These are phyloP conservation scores for Carex littledalei DNA, from an alignment of 176 grass and related monocot species.

Conservation along the genomic window DNA sequence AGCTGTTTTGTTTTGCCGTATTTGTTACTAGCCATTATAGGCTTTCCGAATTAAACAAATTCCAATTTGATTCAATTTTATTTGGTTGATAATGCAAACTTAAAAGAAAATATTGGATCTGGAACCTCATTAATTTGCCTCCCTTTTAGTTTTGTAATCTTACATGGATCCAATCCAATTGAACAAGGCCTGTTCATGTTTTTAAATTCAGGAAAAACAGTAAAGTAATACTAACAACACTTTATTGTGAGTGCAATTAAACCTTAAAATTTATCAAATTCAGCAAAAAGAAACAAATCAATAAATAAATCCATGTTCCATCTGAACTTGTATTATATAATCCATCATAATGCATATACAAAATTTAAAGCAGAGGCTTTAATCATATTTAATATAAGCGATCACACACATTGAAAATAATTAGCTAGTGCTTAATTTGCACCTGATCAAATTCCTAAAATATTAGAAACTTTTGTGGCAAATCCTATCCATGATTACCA, in stretches of 20 bases:
- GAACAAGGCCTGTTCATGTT: neutral
- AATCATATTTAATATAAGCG: neutral
- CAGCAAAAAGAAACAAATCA: neutral
- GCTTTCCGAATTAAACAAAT: too few species aligned
- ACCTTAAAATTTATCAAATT: neutral
- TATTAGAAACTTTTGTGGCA: constrained; percentile 23
- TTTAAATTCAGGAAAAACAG: neutral
- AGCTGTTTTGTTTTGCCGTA: too few species aligned
- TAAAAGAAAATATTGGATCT: neutral
- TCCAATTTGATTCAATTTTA: too few species aligned
- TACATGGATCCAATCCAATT: constrained; percentile 1
- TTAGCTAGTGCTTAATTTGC: neutral
- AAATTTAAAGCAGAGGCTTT: neutral
- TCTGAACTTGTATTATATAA: neutral
- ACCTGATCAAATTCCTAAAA: neutral
- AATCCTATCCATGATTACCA: constrained; percentile 84
- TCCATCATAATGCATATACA: neutral
- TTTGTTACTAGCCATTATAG: too few species aligned
- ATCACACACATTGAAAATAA: neutral
- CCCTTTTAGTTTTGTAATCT: neutral
- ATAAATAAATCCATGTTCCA: neutral
- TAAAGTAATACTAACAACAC: neutral
- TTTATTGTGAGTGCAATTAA: neutral
- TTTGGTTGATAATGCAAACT: too few species aligned
- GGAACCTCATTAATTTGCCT: neutral